These are phyloP conservation scores for Pittosporum tobira DNA, from an alignment of 129 eudicot species.

Conservation along the genomic window DNA sequence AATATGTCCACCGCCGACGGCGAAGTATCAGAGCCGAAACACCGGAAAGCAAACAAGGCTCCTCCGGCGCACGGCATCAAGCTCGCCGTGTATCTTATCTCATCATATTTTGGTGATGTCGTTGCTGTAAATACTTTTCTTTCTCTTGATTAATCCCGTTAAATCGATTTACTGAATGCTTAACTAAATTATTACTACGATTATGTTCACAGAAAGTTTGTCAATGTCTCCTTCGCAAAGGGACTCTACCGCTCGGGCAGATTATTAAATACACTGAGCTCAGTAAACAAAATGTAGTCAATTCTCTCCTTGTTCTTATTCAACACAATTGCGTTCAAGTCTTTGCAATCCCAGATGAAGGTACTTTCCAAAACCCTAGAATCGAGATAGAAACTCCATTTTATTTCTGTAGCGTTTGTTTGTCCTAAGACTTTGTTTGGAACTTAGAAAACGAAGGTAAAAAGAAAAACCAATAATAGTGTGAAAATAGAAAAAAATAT, in stretches of 20 bases:
- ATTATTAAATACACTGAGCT: constrained; percentile 52
- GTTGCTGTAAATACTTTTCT: constrained; percentile 38
- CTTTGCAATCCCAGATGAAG: constrained; percentile 56
- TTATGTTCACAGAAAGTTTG: constrained; percentile 64
- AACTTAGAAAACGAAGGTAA: too few species aligned
- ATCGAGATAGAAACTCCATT: background rate
- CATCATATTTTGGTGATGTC: constrained; percentile 56
- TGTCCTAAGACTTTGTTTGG: too few species aligned
- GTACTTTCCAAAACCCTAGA: constrained; percentile 17
- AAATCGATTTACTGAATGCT: background rate
- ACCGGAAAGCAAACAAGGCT: constrained; percentile 28
- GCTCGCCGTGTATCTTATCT: constrained; percentile 61
- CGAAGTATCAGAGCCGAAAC: background rate
- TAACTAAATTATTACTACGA: background rate
- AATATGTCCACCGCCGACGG: background rate
- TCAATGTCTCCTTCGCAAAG: constrained; percentile 73
- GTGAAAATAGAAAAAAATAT: too few species aligned
- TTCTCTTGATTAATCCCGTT: background rate
- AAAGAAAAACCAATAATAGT: too few species aligned
- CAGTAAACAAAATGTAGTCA: constrained; percentile 38
- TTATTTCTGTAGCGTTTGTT: too few species aligned
- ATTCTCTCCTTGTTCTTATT: constrained; percentile 54
- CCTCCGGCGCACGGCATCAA: constrained; percentile 45
- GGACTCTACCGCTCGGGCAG: constrained; percentile 40
- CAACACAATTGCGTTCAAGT: constrained; percentile 97